These are phyloP conservation scores for Blastomyces parvus DNA, from an alignment of 2,329 filamentous ascomycete genomes.

Conservation along the genomic window DNA sequence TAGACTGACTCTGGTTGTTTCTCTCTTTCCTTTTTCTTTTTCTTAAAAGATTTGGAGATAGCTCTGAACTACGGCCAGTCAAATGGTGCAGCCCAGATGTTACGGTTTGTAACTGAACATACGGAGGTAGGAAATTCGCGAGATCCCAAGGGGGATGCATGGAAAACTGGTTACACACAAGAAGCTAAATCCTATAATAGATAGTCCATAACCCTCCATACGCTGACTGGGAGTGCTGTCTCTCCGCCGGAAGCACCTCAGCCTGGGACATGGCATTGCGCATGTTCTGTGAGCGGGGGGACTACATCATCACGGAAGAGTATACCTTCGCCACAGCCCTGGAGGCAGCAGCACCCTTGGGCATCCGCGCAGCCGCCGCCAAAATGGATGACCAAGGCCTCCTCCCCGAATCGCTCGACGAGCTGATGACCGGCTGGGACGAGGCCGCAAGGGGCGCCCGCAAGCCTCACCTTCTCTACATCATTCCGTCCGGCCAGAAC, in stretches of 20 bases:
- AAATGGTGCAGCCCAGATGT: constrained; percentile 71
- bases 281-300: constrained; percentile 67
- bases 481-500: constrained; percentile 75
- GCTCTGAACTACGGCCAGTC: constrained; percentile 91
- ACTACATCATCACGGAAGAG: constrained; percentile 76
- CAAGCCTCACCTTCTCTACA: constrained; percentile 62
- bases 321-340: constrained; percentile 78
- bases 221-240: constrained; percentile 74
- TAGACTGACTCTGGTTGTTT: not conserved
- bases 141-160: not conserved
- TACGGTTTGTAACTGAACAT: constrained; percentile 89
- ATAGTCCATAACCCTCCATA: constrained; percentile 81
- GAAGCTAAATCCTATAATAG: constrained; percentile 21
- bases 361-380: constrained; percentile 51
- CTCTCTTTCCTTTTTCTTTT: not conserved
- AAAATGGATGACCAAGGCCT: constrained; percentile 59
- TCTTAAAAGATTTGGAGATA: constrained; percentile 62
- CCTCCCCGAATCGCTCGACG: constrained; percentile 52
- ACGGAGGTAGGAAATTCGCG: constrained; percentile 51
- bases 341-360: constrained; percentile 55
- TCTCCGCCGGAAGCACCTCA: constrained; percentile 79
- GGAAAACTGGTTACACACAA: not conserved
- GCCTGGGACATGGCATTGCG: constrained; percentile 75
- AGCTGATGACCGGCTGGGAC: constrained; percentile 58
- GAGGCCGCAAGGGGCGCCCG: constrained; percentile 44